These are phyloP conservation scores for Globisporangium uncinulatum DNA, from an alignment of 352 stramenopile genomes.

Conservation along the genomic window DNA sequence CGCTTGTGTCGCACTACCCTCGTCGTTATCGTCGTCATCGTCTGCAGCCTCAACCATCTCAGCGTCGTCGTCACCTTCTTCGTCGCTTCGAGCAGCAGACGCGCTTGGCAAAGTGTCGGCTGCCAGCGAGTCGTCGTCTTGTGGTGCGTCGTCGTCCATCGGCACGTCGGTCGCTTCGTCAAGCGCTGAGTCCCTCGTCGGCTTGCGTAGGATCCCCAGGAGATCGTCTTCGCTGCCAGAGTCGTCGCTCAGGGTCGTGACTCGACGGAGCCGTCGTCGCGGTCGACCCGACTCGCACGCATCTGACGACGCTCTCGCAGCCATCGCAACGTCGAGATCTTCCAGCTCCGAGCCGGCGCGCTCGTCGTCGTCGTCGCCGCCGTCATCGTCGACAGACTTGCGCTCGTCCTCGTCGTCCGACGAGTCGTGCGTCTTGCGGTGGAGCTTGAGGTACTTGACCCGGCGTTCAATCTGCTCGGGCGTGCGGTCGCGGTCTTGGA, in stretches of 20 bases:
- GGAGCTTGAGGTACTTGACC: constrained; percentile 77
- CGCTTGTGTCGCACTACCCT: neutral
- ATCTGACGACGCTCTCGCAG: constrained; percentile 12
- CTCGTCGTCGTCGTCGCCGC: constrained; percentile 4
- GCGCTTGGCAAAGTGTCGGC: constrained; percentile 16
- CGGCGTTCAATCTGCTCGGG: constrained; percentile 80
- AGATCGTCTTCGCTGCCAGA: constrained; percentile 41
- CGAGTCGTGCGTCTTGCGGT: constrained; percentile 65
- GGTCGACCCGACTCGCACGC: constrained; percentile 25
- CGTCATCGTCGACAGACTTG: constrained; percentile 5
- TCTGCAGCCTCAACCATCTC: neutral
- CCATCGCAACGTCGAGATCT: constrained; percentile 9
- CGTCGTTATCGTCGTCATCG: neutral
- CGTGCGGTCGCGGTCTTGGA: constrained; percentile 80
- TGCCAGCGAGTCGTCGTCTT: neutral
- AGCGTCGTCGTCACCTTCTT: constrained; percentile 1
- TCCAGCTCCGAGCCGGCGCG: constrained; percentile 5
- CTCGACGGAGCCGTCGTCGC: constrained; percentile 41
- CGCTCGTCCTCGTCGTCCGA: constrained; percentile 33
- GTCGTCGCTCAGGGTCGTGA: constrained; percentile 30
- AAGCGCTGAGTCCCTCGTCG: constrained; percentile 1
- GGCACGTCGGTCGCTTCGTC: neutral
- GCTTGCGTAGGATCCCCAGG: constrained; percentile 5
- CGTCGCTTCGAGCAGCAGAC: constrained; percentile 3
- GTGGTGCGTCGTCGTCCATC: neutral